Evolutionary conservation across 805 yeast species (phyloP), one percentile per base, ranked within the genome.

Genomic region (Jamesozyma lodderae): DNA sequence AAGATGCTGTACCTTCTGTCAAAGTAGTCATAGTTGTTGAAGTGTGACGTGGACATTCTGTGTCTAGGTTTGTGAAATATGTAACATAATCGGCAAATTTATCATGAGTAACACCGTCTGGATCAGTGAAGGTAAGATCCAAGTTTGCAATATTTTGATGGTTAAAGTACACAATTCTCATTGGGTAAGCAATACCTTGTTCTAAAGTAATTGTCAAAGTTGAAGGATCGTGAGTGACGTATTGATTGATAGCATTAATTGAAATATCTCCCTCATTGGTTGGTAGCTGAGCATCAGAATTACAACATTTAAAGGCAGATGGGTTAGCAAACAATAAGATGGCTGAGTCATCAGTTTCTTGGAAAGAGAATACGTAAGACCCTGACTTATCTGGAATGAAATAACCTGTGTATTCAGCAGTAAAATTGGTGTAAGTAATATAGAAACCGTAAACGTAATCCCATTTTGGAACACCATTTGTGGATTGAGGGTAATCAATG

Each of bases 301-400:
- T 24, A 31, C 35, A 31, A 22, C 35, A 31, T 4, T 19, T 46
- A 25, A 60, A 62, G 3, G 64, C 67, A 37, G 47, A 47, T 4
- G 49, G 48, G n/a, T 35, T 23, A 21, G 64, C 68, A 43, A 62
- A 13, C 6, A 14, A 6, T 13, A 31, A 14, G 9, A 18, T 18
- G 19, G 11, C 60, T 16, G 55, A 48, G 42, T 64, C 67, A 48
- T 64, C 68, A 18, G 53, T 49, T 8, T 31, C 27, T 4, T 31
- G 24, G 18, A 62, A 38, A 6, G 35, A 19, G 31, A 63, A 48
- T 1, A 43, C 42, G 34, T 61, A 64, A 3, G 44, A 31, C 42
- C 68, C 69, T 17, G 59, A 41, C 18, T 34, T 42, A 2, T 45
- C 41, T 11, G 68, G 57, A 14, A 40, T 19, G 41, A 49, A 52